phyloP scores from a whole-genome alignment of 805 yeast species.

The Yarrowia sp. region DNA sequence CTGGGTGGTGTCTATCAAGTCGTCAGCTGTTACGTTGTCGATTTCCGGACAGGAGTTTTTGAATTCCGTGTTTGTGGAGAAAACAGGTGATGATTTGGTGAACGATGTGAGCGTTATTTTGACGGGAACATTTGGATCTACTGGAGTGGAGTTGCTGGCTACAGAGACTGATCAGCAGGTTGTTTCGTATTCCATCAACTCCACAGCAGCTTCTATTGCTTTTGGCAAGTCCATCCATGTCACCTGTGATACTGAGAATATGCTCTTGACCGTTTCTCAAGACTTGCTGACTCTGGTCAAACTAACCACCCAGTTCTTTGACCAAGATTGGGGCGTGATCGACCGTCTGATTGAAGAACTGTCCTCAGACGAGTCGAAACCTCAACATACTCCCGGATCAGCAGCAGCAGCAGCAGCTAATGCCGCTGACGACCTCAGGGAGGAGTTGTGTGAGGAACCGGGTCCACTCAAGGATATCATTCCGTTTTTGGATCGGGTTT shows the following conservation, averaged over 20 bases:
- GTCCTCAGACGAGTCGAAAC: background rate
- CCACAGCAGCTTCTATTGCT: background rate
- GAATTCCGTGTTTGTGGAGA: conserved; percentile 13
- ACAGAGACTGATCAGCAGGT: background rate
- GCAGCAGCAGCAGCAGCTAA: background rate
- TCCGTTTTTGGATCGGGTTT: conserved; percentile 4
- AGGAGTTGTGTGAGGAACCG: background rate
- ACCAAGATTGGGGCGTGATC: conserved; percentile 3
- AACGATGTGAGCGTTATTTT: background rate
- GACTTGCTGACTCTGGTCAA: background rate
- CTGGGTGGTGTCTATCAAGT: conserved; percentile 15
- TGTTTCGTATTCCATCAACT: conserved; percentile 3
- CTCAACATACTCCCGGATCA: background rate
- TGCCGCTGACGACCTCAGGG: conserved; percentile 1
- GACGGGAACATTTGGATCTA: conserved; percentile 13
- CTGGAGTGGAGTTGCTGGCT: background rate
- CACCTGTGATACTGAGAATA: conserved; percentile 3
- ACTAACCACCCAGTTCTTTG: background rate
- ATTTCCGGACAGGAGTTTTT: conserved; percentile 6
- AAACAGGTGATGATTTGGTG: background rate
- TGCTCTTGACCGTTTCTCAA: background rate
- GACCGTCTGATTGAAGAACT: conserved; percentile 2
- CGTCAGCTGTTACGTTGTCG: background rate
- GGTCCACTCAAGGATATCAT: conserved; percentile 18
- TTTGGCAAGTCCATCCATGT: conserved; percentile 13